These are phyloP conservation scores for Calonectria ilicicola DNA, from an alignment of 2,329 filamentous ascomycete species.

Conservation along the genomic window DNA sequence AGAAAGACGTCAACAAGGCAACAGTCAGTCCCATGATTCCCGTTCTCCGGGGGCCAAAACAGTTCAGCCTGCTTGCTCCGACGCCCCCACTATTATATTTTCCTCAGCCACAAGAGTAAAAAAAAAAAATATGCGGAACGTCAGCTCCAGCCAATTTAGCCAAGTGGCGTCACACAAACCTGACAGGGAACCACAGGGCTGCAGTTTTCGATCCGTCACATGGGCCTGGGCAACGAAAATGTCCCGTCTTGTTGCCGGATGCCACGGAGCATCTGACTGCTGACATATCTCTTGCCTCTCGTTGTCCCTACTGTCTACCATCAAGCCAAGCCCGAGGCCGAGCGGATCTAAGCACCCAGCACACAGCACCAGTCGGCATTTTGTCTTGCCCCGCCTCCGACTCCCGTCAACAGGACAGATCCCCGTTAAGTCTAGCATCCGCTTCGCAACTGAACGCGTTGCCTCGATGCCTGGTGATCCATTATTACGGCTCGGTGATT, in stretches of 20 bases:
- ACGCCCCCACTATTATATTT: conserved; percentile 23
- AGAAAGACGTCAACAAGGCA: conserved; percentile 12
- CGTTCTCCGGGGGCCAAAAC: conserved; percentile 8
- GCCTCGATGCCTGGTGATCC: background rate
- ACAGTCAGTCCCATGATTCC: conserved; percentile 13
- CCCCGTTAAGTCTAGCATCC: conserved; percentile 21
- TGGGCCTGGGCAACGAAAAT: conserved; percentile 44
- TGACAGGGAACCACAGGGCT: conserved; percentile 37
- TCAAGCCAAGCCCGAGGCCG: conserved; percentile 32
- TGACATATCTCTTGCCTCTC: conserved; percentile 37
- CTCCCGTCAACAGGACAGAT: conserved; percentile 16
- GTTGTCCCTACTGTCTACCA: conserved; percentile 8
- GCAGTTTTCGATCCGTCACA: conserved; percentile 42
- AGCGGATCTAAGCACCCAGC: conserved; percentile 30
- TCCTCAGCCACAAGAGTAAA: conserved; percentile 26
- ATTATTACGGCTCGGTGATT: conserved; percentile 24
- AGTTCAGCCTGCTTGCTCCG: conserved; percentile 15
- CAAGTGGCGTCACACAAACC: conserved; percentile 18
- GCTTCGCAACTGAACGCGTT: conserved; percentile 5
- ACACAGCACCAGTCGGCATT: conserved; percentile 33
- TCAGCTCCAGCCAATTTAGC: conserved; percentile 25
- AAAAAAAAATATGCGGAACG: conserved; percentile 27
- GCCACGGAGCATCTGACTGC: conserved; percentile 38
- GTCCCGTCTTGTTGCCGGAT: conserved; percentile 43
- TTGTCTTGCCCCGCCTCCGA: conserved; percentile 32